Evolutionary conservation across 331 rosid genomes (phyloP).

Genomic region (Stylosanthes scabra): DNA sequence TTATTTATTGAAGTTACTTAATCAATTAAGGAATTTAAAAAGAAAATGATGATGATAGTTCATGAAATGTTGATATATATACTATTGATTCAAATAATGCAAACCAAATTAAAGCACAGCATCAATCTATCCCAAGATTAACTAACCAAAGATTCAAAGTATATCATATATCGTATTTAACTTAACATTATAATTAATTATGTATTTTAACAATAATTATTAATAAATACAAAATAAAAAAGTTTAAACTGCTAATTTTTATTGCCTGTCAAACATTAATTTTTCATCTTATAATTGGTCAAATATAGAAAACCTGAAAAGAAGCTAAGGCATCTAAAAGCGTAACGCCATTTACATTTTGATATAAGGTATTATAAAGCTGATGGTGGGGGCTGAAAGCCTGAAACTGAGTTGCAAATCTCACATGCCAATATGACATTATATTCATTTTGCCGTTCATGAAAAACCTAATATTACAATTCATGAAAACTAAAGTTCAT

Average conservation of each 20-base stretch:
- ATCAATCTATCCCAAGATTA: too few species aligned
- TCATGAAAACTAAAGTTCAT: slow-evolving; percentile 18
- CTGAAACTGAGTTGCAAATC: not conserved
- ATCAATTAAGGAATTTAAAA: not conserved
- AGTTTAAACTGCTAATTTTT: too few species aligned
- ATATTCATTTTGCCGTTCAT: not conserved
- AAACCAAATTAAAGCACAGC: slow-evolving; percentile 8
- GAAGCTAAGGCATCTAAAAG: not conserved
- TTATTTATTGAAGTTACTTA: not conserved
- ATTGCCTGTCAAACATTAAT: too few species aligned
- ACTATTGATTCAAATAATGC: not conserved
- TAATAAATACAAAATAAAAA: too few species aligned
- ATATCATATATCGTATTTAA: too few species aligned
- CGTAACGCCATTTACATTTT: not conserved
- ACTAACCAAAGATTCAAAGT: too few species aligned
- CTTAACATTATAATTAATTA: too few species aligned
- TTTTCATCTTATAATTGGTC: not conserved
- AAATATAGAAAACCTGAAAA: not conserved
- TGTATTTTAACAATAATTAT: too few species aligned
- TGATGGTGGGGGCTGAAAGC: not conserved
- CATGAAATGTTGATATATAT: not conserved
- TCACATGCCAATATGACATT: not conserved
- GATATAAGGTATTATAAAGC: not conserved
- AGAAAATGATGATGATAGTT: not conserved
- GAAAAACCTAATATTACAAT: slow-evolving; percentile 10